Base-by-base conservation (phyloP, 352 stramenopile genomes). In the Nothophytophthora sp. region DNA sequence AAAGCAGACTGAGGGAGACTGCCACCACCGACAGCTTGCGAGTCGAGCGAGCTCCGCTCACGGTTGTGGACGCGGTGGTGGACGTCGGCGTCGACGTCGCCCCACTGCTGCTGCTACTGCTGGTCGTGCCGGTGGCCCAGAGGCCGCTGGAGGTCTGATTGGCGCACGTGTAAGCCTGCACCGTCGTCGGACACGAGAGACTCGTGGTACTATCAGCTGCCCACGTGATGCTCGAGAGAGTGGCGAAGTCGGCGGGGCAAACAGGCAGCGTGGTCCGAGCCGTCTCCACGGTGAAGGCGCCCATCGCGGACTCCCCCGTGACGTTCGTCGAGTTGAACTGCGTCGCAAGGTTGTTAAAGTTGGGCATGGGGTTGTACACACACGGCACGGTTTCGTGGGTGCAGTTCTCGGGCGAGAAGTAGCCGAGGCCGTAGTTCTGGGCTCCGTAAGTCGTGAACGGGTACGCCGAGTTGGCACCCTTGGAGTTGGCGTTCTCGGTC, bases 371-470 rank as follows among this genome's bases (percentile, higher is more conserved):
- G 19, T 79, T 80, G 49, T 81, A 96, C n/a, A 47, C 52, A 57
- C 86, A 96, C 34, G 60, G 19, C 0, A 61, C 70, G 23, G 47
- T 65, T 0, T 50, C 44, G 52, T 91, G 74, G 42, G 96, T 76
- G 43, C 86, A 96, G 50, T 81, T 47, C 11, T 60, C 70, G 11
- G 86, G 86, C 10, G 67, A 70, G 46, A 85, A 96, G 69, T 92
- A 97, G 5, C 88, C 88, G 0, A 96, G 63, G 2, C 88, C 88
- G 45, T 96, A 97, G 57, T 95, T 92, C 54, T 91, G 71, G 9
- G 67, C 59, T 4, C 79, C 83, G 39, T 76, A 96, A 5, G 36
- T 47, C 38, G 72, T 91, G 58, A 95, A 96, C 20, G 86, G 85
- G 52, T 76, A 95, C 38, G 54, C 38, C 11, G 78, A 74, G 51